phyloP scores from a whole-genome alignment of 352 stramenopile genomes.

The Globisporangium takayamanum region DNA sequence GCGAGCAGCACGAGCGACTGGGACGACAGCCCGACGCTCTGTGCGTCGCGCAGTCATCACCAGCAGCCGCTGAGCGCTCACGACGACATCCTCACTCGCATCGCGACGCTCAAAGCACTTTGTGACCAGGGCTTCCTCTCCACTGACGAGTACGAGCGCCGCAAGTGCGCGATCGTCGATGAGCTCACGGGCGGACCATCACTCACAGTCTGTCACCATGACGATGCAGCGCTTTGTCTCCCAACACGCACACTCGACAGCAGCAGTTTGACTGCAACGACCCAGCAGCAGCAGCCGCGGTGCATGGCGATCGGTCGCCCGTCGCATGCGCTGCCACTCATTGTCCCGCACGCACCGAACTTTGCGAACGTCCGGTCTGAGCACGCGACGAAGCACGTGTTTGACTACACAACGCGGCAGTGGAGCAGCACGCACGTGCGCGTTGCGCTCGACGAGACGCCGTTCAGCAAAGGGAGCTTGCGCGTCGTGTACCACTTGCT shows the following conservation, averaged over 20 bases:
- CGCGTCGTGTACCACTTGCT: slow-evolving; percentile 80
- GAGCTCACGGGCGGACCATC: slow-evolving; percentile 42
- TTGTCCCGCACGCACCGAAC: slow-evolving; percentile 69
- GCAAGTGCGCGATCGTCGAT: slow-evolving; percentile 71
- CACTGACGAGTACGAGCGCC: slow-evolving; percentile 73
- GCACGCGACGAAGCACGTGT: slow-evolving; percentile 69
- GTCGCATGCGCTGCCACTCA: slow-evolving; percentile 50
- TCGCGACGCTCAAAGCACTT: slow-evolving; percentile 66
- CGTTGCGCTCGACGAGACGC: slow-evolving; percentile 71
- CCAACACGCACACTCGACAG: too few relatives aligned
- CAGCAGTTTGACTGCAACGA: neutral
- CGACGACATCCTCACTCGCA: slow-evolving; percentile 52
- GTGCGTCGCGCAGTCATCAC: neutral
- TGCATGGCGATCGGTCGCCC: slow-evolving; percentile 22
- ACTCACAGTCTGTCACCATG: neutral
- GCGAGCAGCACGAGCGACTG: slow-evolving; percentile 11
- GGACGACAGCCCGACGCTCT: neutral
- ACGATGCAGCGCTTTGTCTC: neutral
- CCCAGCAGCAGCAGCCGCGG: slow-evolving; percentile 9
- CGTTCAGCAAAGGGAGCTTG: slow-evolving; percentile 77
- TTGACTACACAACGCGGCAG: slow-evolving; percentile 66
- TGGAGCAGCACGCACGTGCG: slow-evolving; percentile 68
- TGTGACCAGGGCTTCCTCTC: slow-evolving; percentile 79
- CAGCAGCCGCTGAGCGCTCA: slow-evolving; percentile 15
- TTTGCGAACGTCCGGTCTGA: slow-evolving; percentile 55